A percentile compares a stretch with the other conserved stretches of the same genome.
These are phyloP conservation scores for Spathaspora boniae DNA, from an alignment of 805 yeast genomes.

Conservation along the genomic window DNA sequence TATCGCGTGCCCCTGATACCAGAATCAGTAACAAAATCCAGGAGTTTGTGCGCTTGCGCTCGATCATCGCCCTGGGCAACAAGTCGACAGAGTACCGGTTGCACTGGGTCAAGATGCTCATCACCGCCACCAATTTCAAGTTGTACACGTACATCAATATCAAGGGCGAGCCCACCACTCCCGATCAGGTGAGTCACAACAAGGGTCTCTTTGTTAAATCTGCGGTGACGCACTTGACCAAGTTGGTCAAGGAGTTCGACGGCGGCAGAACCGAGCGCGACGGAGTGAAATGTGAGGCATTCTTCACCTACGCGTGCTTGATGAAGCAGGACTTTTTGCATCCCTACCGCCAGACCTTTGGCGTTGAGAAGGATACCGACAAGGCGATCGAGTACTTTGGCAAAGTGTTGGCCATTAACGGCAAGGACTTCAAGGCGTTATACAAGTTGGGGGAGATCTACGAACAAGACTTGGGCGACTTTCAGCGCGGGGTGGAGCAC, in stretches of 20 bases:
- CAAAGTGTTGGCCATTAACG: constrained; percentile 29
- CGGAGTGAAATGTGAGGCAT: constrained; percentile 26
- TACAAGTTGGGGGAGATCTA: constrained; percentile 38
- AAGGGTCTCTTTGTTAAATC: constrained; percentile 37
- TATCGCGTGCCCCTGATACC: no score
- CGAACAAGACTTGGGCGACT: constrained; percentile 30
- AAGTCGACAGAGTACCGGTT: constrained; percentile 39
- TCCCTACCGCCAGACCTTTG: constrained; percentile 34
- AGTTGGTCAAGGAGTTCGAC: constrained; percentile 33
- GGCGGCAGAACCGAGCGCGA: constrained; percentile 13
- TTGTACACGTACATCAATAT: constrained; percentile 40
- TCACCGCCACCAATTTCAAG: constrained; percentile 35
- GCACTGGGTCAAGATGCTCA: constrained; percentile 41
- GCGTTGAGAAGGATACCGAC: constrained; percentile 24
- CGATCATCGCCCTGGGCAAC: constrained; percentile 38
- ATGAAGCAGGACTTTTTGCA: constrained; percentile 31
- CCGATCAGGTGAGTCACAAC: constrained; percentile 28
- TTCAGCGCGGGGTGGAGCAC: constrained; percentile 29
- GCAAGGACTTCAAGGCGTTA: constrained; percentile 29
- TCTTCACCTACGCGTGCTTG: constrained; percentile 35
- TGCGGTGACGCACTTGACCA: constrained; percentile 33
- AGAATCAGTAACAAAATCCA: constrained; percentile 29
- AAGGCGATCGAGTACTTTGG: constrained; percentile 29
- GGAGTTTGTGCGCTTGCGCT: constrained; percentile 31
- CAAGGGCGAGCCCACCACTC: constrained; percentile 34